phyloP scores from a whole-genome alignment of 768 basidiomycete species.

The Lentinula sp. region DNA sequence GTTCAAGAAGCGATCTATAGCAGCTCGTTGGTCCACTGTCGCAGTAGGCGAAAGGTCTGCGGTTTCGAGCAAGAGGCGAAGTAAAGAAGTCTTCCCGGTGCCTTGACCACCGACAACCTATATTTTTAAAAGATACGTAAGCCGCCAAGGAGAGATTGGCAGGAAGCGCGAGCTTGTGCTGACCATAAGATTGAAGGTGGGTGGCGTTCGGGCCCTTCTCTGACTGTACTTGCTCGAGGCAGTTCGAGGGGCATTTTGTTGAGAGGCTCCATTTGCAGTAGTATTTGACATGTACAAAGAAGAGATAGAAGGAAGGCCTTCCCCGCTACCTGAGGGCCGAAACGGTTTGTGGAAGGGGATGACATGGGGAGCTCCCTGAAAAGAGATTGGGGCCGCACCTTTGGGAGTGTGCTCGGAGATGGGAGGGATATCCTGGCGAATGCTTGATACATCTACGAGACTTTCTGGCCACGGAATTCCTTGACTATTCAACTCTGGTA shows the following conservation, averaged over 20 bases:
- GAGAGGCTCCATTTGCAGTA: conserved; percentile 45
- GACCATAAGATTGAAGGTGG: conserved; percentile 87
- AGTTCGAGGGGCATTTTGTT: conserved; percentile 20
- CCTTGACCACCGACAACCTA: conserved; percentile 73
- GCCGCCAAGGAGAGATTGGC: background rate
- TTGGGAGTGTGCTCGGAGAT: conserved; percentile 34
- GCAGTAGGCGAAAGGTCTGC: conserved; percentile 76
- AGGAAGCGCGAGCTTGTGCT: conserved; percentile 13
- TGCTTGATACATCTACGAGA: conserved; percentile 66
- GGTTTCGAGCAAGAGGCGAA: conserved; percentile 77
- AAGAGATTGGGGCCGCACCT: conserved; percentile 70
- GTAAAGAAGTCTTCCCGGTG: conserved; percentile 80
- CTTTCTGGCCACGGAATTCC: conserved; percentile 84
- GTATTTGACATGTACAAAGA: conserved; percentile 62
- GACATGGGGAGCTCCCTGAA: conserved; percentile 45
- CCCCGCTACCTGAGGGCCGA: conserved; percentile 44
- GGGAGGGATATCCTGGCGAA: conserved; percentile 36
- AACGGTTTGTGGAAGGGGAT: conserved; percentile 85
- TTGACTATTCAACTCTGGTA: conserved; percentile 69
- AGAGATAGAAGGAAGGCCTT: conserved; percentile 51
- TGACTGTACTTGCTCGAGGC: conserved; percentile 48
- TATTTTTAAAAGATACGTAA: conserved; percentile 18
- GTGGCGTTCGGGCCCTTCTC: conserved; percentile 57
- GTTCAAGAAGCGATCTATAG: conserved; percentile 59
- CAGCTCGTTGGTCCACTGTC: conserved; percentile 65